Percentiles rank a stretch among this genome's conserved stretches.
phyloP scores from a whole-genome alignment of 768 basidiomycete species.

The Boletus speciosus region DNA sequence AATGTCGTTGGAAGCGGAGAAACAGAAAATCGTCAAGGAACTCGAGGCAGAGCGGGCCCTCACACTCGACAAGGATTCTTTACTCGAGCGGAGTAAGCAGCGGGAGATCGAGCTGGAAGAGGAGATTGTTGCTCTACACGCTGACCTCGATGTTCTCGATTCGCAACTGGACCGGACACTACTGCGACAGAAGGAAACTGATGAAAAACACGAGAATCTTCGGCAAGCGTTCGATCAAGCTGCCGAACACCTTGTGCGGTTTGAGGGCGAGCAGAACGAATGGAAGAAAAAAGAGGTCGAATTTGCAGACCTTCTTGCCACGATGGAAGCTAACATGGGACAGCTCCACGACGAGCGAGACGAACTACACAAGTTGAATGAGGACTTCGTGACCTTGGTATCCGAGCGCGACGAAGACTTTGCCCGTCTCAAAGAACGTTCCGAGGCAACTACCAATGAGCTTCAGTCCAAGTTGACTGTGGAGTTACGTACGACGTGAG shows the following conservation, averaged over 20 bases:
- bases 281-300: conserved; percentile 65
- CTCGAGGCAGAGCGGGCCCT: conserved; percentile 80
- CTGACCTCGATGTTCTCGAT: conserved; percentile 80
- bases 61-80: conserved; percentile 75
- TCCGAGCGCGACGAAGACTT: conserved; percentile 80
- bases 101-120: conserved; percentile 86
- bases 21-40: conserved; percentile 74
- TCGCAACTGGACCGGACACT: conserved; percentile 82
- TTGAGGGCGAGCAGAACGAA: conserved; percentile 73
- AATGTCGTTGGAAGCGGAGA: conserved; percentile 80
- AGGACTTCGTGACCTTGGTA: conserved; percentile 67
- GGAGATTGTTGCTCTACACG: conserved; percentile 73
- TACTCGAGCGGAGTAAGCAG: conserved; percentile 80
- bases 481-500: conserved; percentile 65
- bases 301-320: conserved; percentile 53
- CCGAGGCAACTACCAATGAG: conserved; percentile 60
- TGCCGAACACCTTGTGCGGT: conserved; percentile 76
- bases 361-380: conserved; percentile 59
- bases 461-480: conserved; percentile 66
- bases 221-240: conserved; percentile 77
- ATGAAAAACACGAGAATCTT: conserved; percentile 72
- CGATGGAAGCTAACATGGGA: conserved; percentile 58
- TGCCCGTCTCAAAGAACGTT: conserved; percentile 66
- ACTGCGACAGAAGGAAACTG: conserved; percentile 71
- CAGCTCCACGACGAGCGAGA: conserved; percentile 55